A percentile compares a stretch with the other conserved stretches of the same genome.
Conservation (phyloP, 176 grass and related monocot genomes). For the Oryza glumipatula region DNA sequence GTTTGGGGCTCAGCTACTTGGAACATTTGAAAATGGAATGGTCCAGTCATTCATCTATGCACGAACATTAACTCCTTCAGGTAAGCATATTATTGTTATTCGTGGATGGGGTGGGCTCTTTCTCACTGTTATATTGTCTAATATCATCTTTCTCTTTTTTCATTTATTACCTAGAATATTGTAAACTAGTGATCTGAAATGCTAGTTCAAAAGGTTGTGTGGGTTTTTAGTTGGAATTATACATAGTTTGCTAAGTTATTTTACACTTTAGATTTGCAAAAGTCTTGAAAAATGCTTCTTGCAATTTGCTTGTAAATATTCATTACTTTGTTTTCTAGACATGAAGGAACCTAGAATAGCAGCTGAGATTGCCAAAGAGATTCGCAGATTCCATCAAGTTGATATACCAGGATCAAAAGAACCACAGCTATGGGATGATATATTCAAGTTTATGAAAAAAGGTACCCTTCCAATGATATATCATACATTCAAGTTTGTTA, state of each 20-base stretch:
- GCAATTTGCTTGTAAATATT: slow-evolving; percentile 34
- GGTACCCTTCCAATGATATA: slow-evolving; percentile 45
- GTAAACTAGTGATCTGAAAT: slow-evolving; percentile 25
- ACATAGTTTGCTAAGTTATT: background rate
- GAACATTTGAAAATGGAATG: slow-evolving; percentile 93
- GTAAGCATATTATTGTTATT: slow-evolving; percentile 45
- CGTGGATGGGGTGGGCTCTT: slow-evolving; percentile 16
- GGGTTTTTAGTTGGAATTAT: slow-evolving; percentile 10
- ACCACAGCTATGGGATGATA: slow-evolving; percentile 91
- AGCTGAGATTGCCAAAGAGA: slow-evolving; percentile 76
- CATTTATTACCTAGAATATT: background rate
- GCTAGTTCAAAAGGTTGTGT: slow-evolving; percentile 6
- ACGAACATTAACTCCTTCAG: slow-evolving; percentile 81
- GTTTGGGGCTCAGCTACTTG: slow-evolving; percentile 85
- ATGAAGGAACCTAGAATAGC: slow-evolving; percentile 91
- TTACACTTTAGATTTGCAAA: slow-evolving; percentile 15
- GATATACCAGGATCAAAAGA: slow-evolving; percentile 73
- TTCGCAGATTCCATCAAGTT: slow-evolving; percentile 80
- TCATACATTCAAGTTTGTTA: slow-evolving; percentile 1
- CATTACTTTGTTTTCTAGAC: slow-evolving; percentile 63
- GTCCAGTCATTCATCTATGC: slow-evolving; percentile 97
- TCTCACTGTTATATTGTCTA: slow-evolving; percentile 4
- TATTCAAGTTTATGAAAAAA: slow-evolving; percentile 90
- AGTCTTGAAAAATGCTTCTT: slow-evolving; percentile 25
- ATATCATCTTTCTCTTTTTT: slow-evolving; percentile 18